Evolutionary conservation across 495 filamentous ascomycete species (phyloP).

Genomic region (Usnea hakonensis): DNA sequence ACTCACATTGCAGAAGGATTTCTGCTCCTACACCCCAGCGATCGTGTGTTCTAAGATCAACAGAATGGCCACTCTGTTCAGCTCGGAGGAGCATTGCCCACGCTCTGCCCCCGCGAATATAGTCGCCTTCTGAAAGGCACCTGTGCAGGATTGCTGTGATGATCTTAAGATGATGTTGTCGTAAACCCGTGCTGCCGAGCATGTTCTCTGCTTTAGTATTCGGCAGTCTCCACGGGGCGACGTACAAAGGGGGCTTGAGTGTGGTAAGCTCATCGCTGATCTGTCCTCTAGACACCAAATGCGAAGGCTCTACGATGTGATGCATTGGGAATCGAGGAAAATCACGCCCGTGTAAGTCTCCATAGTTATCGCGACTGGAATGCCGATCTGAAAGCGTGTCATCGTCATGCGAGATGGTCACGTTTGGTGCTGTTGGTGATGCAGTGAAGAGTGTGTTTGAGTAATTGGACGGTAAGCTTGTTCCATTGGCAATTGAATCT

Average conservation of each 20-base stretch:
- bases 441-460: neutral
- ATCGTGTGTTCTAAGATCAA: slow-evolving; percentile 48
- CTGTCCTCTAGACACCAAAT: neutral
- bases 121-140: slow-evolving; percentile 53
- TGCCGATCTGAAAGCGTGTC: slow-evolving; percentile 42
- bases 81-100: slow-evolving; percentile 58
- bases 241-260: slow-evolving; percentile 6
- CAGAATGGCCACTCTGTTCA: slow-evolving; percentile 39
- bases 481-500: neutral
- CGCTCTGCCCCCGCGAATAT: slow-evolving; percentile 52
- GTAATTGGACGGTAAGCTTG: neutral
- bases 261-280: slow-evolving; percentile 9
- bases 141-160: slow-evolving; percentile 56
- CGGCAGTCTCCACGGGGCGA: neutral
- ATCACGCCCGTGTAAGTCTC: slow-evolving; percentile 36
- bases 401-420: slow-evolving; percentile 32
- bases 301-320: neutral
- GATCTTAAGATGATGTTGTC: slow-evolving; percentile 51
- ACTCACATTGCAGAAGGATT: slow-evolving; percentile 47
- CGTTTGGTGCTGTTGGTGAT: neutral
- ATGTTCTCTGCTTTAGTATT: neutral
- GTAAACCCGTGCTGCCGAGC: slow-evolving; percentile 19
- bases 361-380: slow-evolving; percentile 39
- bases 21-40: slow-evolving; percentile 68
- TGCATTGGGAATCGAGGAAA: slow-evolving; percentile 36